Evolutionary conservation across 192 early-diverging fungal species (phyloP).

Genomic region (Podila verticillata): DNA sequence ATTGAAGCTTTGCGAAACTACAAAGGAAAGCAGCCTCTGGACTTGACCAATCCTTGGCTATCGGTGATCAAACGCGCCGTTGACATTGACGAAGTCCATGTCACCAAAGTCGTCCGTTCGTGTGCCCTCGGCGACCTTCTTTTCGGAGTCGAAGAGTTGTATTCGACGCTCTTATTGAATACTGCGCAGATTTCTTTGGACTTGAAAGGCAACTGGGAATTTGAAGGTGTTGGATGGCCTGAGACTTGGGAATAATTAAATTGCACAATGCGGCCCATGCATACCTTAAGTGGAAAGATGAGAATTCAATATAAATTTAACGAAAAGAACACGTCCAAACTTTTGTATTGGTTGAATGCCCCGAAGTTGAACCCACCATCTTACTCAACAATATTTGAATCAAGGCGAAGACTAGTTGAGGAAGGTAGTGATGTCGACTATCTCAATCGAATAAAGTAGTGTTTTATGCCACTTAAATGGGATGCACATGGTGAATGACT

Average conservation of each 20-base stretch:
- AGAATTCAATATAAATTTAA: no score
- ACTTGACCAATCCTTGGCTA: conserved; percentile 58
- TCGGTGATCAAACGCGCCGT: conserved; percentile 56
- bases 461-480: no score
- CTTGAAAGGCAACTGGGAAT: conserved; percentile 38
- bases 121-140: conserved; percentile 61
- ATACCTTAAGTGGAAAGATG: no score
- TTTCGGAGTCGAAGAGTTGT: conserved; percentile 29
- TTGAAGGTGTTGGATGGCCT: conserved; percentile 40
- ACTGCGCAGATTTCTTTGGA: conserved; percentile 48
- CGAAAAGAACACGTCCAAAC: no score
- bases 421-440: no score
- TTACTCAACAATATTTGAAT: no score
- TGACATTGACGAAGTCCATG: conserved; percentile 61
- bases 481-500: no score
- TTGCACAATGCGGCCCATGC: no score
- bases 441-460: no score
- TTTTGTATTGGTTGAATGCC: no score
- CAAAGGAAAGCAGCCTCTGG: conserved; percentile 12
- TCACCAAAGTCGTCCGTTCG: conserved; percentile 61
- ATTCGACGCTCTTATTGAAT: conserved; percentile 21
- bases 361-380: no score
- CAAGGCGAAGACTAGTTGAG: no score
- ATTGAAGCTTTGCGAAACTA: conserved; percentile 33
- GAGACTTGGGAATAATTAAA: conserved; percentile 20